Evolutionary conservation across 495 filamentous ascomycete species (phyloP).

Genomic region (Aspergillus egyptiacus): DNA sequence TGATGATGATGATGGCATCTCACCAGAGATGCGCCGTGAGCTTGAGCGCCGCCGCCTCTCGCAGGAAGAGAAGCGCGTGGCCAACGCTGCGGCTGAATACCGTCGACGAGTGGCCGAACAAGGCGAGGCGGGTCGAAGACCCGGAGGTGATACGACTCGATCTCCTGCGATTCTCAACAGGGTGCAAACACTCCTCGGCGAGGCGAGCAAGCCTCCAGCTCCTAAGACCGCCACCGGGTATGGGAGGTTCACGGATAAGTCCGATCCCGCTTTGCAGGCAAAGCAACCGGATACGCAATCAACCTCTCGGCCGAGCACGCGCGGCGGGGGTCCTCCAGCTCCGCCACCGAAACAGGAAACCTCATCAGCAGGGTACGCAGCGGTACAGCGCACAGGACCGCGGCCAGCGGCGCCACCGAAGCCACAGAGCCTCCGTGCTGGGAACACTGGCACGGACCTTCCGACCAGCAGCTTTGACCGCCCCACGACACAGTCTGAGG

Average conservation of each 20-base stretch:
- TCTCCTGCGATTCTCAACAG: constrained; percentile 84
- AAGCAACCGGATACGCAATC: constrained; percentile 25
- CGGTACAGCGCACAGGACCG: constrained; percentile 22
- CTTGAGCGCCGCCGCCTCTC: constrained; percentile 78
- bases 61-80: constrained; percentile 89
- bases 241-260: constrained; percentile 66
- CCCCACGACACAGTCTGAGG: constrained; percentile 17
- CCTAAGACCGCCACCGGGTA: constrained; percentile 82
- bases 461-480: neutral
- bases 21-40: constrained; percentile 86
- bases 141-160: constrained; percentile 36
- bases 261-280: constrained; percentile 36
- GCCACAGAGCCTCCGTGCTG: constrained; percentile 51
- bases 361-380: constrained; percentile 21
- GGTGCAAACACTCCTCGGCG: constrained; percentile 79
- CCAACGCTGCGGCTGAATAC: constrained; percentile 87
- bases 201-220: constrained; percentile 56
- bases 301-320: constrained; percentile 11
- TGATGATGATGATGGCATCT: constrained; percentile 63
- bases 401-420: constrained; percentile 54
- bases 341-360: constrained; percentile 19
- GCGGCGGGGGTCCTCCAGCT: neutral
- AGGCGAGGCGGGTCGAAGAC: constrained; percentile 49
- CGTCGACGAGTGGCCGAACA: constrained; percentile 65
- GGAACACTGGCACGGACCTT: constrained; percentile 14